Evolutionary conservation across 1,284 basidiomycete genomes (phyloP).

Genomic region (Heterobasidion occidentale): DNA sequence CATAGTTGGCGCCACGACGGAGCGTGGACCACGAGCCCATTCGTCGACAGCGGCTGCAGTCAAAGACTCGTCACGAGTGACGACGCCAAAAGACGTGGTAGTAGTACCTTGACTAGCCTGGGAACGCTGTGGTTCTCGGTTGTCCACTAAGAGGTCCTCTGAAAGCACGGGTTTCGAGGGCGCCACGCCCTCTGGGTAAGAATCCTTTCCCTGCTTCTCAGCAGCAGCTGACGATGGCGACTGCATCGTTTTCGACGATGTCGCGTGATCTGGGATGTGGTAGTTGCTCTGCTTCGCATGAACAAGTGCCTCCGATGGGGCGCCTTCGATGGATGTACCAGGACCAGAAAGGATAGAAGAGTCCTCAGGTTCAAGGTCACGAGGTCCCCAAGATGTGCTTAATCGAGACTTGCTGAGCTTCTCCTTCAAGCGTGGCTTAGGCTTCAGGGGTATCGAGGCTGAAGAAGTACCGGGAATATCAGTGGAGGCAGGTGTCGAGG

Average conservation of each 20-base stretch:
- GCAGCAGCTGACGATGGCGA: too few relatives aligned
- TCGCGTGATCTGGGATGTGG: too few relatives aligned
- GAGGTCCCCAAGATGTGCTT: neutral
- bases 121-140: too few relatives aligned
- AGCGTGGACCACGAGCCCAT: neutral
- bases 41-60: neutral
- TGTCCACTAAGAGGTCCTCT: too few relatives aligned
- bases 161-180: too few relatives aligned
- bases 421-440: neutral
- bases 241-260: too few relatives aligned
- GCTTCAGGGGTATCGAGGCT: neutral
- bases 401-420: neutral
- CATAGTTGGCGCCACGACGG: constrained; percentile 11
- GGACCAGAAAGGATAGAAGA: neutral
- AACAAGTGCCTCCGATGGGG: too few relatives aligned
- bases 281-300: too few relatives aligned
- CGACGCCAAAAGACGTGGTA: neutral
- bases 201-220: too few relatives aligned
- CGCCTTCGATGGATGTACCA: neutral
- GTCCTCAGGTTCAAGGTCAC: neutral
- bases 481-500: neutral
- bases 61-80: neutral
- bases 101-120: too few relatives aligned
- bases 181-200: too few relatives aligned
- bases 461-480: neutral